Conservation (phyloP, 768 basidiomycete species). For the Boletellus ananas region DNA sequence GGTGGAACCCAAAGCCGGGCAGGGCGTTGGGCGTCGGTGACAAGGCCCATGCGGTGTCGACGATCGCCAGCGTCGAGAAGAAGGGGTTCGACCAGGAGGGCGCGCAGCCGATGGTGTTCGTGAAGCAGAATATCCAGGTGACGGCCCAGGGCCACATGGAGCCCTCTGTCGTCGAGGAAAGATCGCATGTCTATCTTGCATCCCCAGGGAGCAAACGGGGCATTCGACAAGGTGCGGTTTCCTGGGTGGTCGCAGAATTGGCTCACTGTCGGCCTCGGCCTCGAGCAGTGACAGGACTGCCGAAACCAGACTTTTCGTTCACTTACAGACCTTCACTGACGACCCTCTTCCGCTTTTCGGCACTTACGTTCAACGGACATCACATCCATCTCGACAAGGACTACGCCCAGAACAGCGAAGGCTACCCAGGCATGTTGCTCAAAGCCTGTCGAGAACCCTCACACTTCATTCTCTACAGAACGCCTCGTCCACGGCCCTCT, state of each 20-base stretch:
- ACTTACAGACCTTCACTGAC: slow-evolving; percentile 62
- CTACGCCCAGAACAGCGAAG: slow-evolving; percentile 63
- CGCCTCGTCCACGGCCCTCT: slow-evolving; percentile 84
- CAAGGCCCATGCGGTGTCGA: slow-evolving; percentile 45
- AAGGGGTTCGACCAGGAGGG: slow-evolving; percentile 54
- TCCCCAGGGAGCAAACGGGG: slow-evolving; percentile 28
- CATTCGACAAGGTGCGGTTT: slow-evolving; percentile 42
- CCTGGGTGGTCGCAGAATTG: neutral
- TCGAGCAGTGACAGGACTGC: slow-evolving; percentile 47
- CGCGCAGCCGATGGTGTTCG: slow-evolving; percentile 68
- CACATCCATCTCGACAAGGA: slow-evolving; percentile 79
- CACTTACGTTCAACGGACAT: slow-evolving; percentile 83
- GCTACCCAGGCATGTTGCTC: slow-evolving; percentile 55
- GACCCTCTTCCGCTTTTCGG: slow-evolving; percentile 82
- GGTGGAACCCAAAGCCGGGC: slow-evolving; percentile 44
- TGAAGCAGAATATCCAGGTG: slow-evolving; percentile 60
- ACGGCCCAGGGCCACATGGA: slow-evolving; percentile 40
- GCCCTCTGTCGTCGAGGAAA: slow-evolving; percentile 56
- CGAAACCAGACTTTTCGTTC: slow-evolving; percentile 56
- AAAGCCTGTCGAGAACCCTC: neutral
- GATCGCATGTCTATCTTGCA: slow-evolving; percentile 66
- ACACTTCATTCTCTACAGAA: slow-evolving; percentile 40
- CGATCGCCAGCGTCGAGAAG: slow-evolving; percentile 50
- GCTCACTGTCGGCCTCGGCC: neutral
- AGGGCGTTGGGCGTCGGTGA: slow-evolving; percentile 52